Evolutionary conservation across 305 asterid genomes (phyloP), one percentile per base, ranked within the genome.

Genomic region (Petunia hybrid): DNA sequence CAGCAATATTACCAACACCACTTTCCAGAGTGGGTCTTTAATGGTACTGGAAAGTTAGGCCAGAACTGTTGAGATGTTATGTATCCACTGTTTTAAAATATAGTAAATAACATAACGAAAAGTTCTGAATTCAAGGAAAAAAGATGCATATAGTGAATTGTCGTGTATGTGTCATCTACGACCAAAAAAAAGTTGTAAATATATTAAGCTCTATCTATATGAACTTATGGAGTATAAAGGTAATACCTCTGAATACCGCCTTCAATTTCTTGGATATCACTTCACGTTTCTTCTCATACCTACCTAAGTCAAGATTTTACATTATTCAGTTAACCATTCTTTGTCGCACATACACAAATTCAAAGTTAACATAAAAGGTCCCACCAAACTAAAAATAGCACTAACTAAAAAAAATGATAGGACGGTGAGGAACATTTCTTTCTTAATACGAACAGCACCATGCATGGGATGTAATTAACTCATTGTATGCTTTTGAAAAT

Each of bases 401-500:
- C 31, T 22, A 22, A 22, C 31, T 22, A 22, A 22, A 22, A 22
- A 22, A 22, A 22, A 48, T 48, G 13, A 66, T 1, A 40, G 46
- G 31, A 41, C 51, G 6, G 6, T 6, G 36, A 40, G 13, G 55
- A 48, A 66, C 8, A 40, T 8, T 2, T 40, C 14, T 66, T 66
- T 67, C 13, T 41, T 67, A 41, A 67, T 41, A n/a, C 36, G 4
- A 67, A 67, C 74, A 67, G 13, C 74, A 67, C 74, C 4, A 9
- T 67, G 74, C 43, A 67, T 39, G 71, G 16, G 71, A n/a, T 13
- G 71, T 31, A 39, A 22, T 22, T 22, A 22, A 43, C 53, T 66
- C 51, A 14, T 41, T 67, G 53, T 67, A 7, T 14, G 74, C 38
- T 41, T 67, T 67, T 67, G 53, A 67, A 40, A 67, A 67, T 41